Evolutionary conservation across 2,329 filamentous ascomycete genomes (phyloP), one percentile per base, ranked within the genome.

Genomic region (Exophiala calicioides): DNA sequence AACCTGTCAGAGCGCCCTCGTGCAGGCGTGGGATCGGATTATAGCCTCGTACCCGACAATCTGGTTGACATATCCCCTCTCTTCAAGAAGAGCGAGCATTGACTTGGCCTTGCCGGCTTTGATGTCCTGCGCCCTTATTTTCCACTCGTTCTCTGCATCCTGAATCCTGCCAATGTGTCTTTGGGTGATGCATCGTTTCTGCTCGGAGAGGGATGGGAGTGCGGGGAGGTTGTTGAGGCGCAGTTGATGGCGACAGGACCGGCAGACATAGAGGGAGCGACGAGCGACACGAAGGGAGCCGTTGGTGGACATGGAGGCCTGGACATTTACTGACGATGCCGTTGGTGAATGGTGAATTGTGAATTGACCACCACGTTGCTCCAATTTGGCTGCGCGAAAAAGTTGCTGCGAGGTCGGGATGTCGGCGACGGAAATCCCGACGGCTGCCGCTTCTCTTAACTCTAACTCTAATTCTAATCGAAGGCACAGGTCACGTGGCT

Each of bases 41-140:
- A 5, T 34, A 32, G 31, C 13, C 4, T 52, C 68, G 16, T 57
- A 72, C 70, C 73, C 73, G 27, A 74, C 68, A 46, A 73, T 66
- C 57, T 72, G 66, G 54, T 76, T 68, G 34, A 76, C 47, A 21
- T 72, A 60, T 0, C 68, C 71, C 55, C 73, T 63, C 48, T 74
- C 69, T 52, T 76, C 72, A 20, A 76, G 57, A 26, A 71, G 62
- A 35, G 65, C 58, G 15, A 68, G 58, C 52, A 76, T 73, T 47
- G 63, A 69, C 55, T 71, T 67, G 48, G 66, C 64, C 44, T 67
- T 65, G 7, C 73, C 73, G 13, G 54, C 62, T 47, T 67, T 64
- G 47, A 74, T 75, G 42, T 72, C 66, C 43, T 67, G 42, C 5
- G 71, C 70, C 40, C 64, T 64, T 12, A 44, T 47, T 27, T 60